Base-by-base conservation (phyloP, 768 basidiomycete genomes). In the Coprinopsis sp. region DNA sequence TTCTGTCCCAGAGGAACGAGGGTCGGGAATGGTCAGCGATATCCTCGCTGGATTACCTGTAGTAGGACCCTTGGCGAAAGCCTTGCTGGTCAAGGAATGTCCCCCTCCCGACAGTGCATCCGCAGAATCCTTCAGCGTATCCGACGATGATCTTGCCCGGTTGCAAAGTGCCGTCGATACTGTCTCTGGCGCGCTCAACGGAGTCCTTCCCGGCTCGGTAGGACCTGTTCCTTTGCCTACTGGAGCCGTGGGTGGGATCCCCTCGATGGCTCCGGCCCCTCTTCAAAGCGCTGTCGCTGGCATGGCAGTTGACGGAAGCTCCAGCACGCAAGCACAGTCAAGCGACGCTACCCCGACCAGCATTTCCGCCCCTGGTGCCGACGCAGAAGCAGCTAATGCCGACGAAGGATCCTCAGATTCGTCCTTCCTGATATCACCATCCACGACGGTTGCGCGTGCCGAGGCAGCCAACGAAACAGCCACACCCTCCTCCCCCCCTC, bases 351-450 rank as follows among this genome's bases (percentile, higher is more conserved):
- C 40, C 21, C 3, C 41, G 7, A 43, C 53, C 2, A n/a, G 49
- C 21, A 11, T 47, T 29, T 49, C 46, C 22, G 11, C 47, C 19
- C 14, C 46, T 30, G 42, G 44, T 19, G n/a, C 22, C 11, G 37
- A 11, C 8, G 22, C 30, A 3, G 23, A 43, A 11, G n/a, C 22
- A 3, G 37, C 31, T 23, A 34, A 36, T 30, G 47, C 24, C 3
- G 34, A 14, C 4, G 38, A 38, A 12, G n/a, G 38, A 29, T 23
- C 36, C 39, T 18, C 16, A 33, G 28, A 27, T 23, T 42, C 41
- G 8, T 49, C 48, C 39, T 49, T 49, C 28, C 24, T 49, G 30
- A 49, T 49, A 8, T 49, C 48, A 3, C 48, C 48, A 10, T 44
- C 48, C 24, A 49, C 48, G 8, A 49, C 48, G 2, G 24, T 49